phyloP scores from a whole-genome alignment of 345 rosid species.

The Salix dunnii region DNA sequence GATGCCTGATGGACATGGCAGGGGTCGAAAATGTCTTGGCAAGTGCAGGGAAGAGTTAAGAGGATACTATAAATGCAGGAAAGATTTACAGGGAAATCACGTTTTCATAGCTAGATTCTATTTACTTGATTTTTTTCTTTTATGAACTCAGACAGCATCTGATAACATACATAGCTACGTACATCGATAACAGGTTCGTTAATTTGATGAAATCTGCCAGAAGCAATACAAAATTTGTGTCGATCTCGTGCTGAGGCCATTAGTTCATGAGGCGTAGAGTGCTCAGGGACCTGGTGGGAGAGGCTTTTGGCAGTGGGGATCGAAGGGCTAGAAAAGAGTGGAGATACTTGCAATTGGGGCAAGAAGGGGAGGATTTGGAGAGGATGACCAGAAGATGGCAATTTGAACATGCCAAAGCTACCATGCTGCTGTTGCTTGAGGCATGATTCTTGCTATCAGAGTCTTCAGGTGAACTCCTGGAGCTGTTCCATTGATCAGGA shows the following conservation, averaged over 20 bases:
- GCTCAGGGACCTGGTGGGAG: slow-evolving; percentile 13
- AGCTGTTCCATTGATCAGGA: neutral
- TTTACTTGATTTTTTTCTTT: neutral
- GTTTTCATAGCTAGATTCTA: neutral
- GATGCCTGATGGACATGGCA: neutral
- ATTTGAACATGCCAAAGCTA: slow-evolving; percentile 47
- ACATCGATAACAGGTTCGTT: neutral
- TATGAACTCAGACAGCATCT: neutral
- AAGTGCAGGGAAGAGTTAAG: neutral
- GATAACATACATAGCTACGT: neutral
- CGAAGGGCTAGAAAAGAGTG: slow-evolving; percentile 37
- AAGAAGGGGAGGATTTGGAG: slow-evolving; percentile 45
- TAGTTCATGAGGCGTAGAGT: slow-evolving; percentile 45
- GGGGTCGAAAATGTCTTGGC: neutral
- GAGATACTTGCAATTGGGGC: slow-evolving; percentile 54
- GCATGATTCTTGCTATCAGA: slow-evolving; percentile 4
- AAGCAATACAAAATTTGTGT: neutral
- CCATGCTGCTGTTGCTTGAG: slow-evolving; percentile 30
- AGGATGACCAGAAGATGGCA: slow-evolving; percentile 54
- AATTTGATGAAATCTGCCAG: neutral
- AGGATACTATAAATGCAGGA: neutral
- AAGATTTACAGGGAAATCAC: neutral
- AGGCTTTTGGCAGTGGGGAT: slow-evolving; percentile 16
- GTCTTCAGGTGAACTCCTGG: neutral
- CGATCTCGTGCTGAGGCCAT: neutral